Percentiles rank a stretch among this genome's conserved stretches.
Evolutionary conservation across 83 land plant species (phyloP).

Genomic region (Thuja plicata): DNA sequence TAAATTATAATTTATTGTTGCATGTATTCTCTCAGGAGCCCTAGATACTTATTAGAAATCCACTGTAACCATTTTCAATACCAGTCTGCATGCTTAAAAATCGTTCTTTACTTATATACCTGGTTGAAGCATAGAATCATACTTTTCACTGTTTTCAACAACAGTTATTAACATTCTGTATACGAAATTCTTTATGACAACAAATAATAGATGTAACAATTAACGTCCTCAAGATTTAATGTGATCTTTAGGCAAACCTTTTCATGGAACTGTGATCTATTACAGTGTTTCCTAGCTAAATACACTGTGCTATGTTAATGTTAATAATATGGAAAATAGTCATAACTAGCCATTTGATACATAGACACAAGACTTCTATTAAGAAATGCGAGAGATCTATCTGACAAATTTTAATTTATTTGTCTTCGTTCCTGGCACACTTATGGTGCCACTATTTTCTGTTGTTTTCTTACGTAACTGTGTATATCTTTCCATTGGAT

Average conservation of each 20-base stretch:
- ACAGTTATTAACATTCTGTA: background rate
- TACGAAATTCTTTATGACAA: background rate
- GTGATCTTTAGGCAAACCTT: background rate
- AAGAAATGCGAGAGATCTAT: background rate
- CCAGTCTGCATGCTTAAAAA: too few species aligned
- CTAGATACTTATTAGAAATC: background rate
- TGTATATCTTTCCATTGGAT: background rate
- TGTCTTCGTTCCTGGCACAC: background rate
- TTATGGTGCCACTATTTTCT: background rate
- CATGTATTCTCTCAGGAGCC: background rate
- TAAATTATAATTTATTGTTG: background rate
- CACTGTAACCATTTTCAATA: background rate
- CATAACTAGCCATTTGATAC: background rate
- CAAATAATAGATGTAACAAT: background rate
- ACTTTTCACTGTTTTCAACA: background rate
- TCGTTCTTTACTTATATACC: background rate
- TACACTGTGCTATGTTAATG: background rate
- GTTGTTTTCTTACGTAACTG: background rate
- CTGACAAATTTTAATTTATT: background rate
- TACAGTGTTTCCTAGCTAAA: background rate
- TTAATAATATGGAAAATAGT: background rate
- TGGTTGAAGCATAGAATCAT: background rate
- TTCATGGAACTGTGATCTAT: background rate
- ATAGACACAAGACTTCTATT: background rate
- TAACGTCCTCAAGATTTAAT: background rate